Conservation (phyloP, 805 yeast genomes). For the Ascoidea rubescens region DNA sequence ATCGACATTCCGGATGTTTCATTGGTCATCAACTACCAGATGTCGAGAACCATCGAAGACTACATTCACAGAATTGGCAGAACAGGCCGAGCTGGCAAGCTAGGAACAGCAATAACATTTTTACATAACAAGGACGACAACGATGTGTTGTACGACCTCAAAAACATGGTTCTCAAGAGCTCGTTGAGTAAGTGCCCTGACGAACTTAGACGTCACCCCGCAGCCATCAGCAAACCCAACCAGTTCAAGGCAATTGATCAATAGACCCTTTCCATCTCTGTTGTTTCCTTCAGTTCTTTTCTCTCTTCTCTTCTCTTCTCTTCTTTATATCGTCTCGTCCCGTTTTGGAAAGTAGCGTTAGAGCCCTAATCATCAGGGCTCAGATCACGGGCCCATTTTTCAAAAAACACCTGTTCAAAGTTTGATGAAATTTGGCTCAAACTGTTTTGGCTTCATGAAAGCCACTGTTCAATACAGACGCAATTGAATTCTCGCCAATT, state of each 20-base stretch:
- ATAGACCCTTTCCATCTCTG: slow-evolving; percentile 1
- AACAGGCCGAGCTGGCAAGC: slow-evolving; percentile 88
- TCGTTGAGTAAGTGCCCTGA: slow-evolving; percentile 8
- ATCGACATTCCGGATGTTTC: slow-evolving; percentile 83
- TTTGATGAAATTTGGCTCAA: too few relatives aligned
- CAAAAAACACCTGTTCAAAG: too few relatives aligned
- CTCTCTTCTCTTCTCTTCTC: too few relatives aligned
- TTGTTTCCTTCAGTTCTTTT: too few relatives aligned
- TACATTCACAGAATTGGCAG: slow-evolving; percentile 91
- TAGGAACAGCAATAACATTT: slow-evolving; percentile 67
- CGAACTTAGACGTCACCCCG: slow-evolving; percentile 7
- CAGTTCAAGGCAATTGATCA: slow-evolving; percentile 6
- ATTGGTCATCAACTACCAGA: slow-evolving; percentile 74
- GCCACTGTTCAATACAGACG: too few relatives aligned
- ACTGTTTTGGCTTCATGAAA: too few relatives aligned
- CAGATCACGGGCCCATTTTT: too few relatives aligned
- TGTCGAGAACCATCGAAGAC: slow-evolving; percentile 66
- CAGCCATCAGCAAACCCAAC: slow-evolving; percentile 7
- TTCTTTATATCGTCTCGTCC: too few relatives aligned
- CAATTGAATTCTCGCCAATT: too few relatives aligned
- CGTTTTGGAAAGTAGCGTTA: too few relatives aligned
- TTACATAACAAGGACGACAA: slow-evolving; percentile 41
- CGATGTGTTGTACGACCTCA: slow-evolving; percentile 30
- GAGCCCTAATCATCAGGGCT: too few relatives aligned
- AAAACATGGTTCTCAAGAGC: slow-evolving; percentile 4